Evolutionary conservation across 257 asterid species (phyloP), one percentile per base, ranked within the genome.

Genomic region (Paraleonurus japonicus): DNA sequence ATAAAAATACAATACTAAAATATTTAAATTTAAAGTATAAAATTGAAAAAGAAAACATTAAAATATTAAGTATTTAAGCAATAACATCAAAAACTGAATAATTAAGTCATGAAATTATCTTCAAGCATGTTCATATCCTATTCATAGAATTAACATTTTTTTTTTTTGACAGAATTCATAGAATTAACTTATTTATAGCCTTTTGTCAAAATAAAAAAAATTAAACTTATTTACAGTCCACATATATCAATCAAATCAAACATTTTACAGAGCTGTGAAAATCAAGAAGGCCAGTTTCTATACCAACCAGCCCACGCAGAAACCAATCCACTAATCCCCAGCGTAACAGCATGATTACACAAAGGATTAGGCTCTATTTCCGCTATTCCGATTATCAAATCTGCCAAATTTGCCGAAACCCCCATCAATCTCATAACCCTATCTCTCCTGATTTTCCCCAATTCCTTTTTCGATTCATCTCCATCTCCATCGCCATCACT

Each of bases 301-400:
- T 94, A 94, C 99, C 97, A 94, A 24, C 99, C 99, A 74, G 99
- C 96, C 99, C 99, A 91, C 32, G 99, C 96, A 33, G 99, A 94
- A 54, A 94, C 95, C 82, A 94, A 69, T 0, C 99, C 99, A 67
- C 99, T 89, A 47, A 91, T 87, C 22, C 97, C 97, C 1, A 91
- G 82, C 15, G 96, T 91, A 32, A 94, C 84, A 13, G 89, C 82
- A 66, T 94, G 97, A 81, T 78, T 75, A 55, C 97, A 94, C 32
- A 94, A 91, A 1, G 96, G 99, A 72, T 94, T 94, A 2, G 97
- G 99, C 70, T 94, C 96, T 43, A 94, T 86, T 55, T 94, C 97
- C 12, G 97, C 97, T 80, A 91, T 10, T 0, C 80, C 99, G 37
- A 94, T 94, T 0, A 91, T 20, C 79, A 91, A 83, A 76, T 91